Base-by-base conservation (phyloP, 176 grass and related monocot species). In the Elaeis guineensis region DNA sequence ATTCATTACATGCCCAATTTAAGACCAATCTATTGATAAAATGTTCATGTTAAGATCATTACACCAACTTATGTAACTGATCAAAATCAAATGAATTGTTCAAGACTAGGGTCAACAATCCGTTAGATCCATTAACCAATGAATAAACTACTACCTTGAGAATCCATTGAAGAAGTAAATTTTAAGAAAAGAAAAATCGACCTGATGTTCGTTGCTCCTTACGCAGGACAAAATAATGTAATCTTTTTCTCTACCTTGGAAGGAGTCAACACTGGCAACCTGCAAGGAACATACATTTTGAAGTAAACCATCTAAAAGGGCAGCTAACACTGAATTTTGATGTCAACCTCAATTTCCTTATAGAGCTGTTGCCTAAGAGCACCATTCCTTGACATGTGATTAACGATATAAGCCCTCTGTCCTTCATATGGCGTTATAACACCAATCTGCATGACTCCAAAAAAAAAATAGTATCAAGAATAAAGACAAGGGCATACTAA, bases 391-490 rank as follows among this genome's bases (percentile, higher is more conserved):
- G 93, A 62, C 93, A 98, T 98, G 61, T 98, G 93, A 74, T 92
- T 98, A 19, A 92, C 88, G 73, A 98, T 98, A 75, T 92, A 98
- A 50, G 93, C 93, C 73, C 93, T 85, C 54, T 98, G 93, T 77
- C 93, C 93, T 88, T 98, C 93, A 65, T 98, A 98, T 44, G 93
- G 93, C 68, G 93, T 98, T 72, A 98, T 98, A 66, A 98, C 93
- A 74, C 93, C 93, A 56, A 98, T 98, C 93, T 98, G 79, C 54
- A 75, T 50, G 16, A 78, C 57, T 71, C 66, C 50, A 59, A 73
- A 49, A 66, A 65, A 63, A 16, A 14, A 35, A 72, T 8, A 32
- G 3, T 19, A 8, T 29, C 12, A 30, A 18, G 4, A 19, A 19
- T 21, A 20, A 14, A 5, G 5, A 30, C 28, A 30, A 30, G 28